phyloP scores from a whole-genome alignment of 345 rosid species.

The Boechera divaricarpa region DNA sequence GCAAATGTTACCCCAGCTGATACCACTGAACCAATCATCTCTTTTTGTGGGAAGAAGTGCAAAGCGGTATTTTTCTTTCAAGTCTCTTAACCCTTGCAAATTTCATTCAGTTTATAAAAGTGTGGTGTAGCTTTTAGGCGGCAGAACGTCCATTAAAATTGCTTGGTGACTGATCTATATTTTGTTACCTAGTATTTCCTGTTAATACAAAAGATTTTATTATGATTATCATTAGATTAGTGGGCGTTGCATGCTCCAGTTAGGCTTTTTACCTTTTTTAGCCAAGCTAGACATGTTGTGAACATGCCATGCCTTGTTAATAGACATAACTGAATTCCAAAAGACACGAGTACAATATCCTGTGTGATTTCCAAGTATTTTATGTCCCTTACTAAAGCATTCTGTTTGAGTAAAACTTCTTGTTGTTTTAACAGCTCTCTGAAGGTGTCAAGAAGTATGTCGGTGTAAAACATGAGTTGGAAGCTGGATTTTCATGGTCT shows the following conservation, averaged over 20 bases:
- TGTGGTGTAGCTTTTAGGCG: not conserved
- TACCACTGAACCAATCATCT: conserved; percentile 36
- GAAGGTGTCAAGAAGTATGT: conserved; percentile 68
- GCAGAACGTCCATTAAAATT: not conserved
- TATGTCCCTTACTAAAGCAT: not conserved
- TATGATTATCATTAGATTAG: not conserved
- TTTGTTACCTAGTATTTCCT: not conserved
- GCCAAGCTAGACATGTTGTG: not conserved
- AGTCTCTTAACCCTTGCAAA: not conserved
- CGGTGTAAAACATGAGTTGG: conserved; percentile 80
- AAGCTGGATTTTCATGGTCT: conserved; percentile 88
- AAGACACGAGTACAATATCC: not conserved
- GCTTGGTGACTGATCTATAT: not conserved
- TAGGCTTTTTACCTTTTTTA: too few species aligned
- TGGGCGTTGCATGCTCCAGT: not conserved
- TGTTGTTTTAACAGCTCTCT: conserved; percentile 55
- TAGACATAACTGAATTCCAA: not conserved
- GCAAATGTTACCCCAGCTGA: conserved; percentile 48
- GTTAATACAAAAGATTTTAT: not conserved
- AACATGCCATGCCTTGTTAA: conserved; percentile 2
- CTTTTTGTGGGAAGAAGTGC: conserved; percentile 75
- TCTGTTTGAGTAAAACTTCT: not conserved
- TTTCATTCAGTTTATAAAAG: not conserved
- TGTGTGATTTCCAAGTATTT: not conserved
- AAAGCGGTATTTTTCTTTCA: conserved; percentile 56